A percentile compares a stretch with the other conserved stretches of the same genome.
Conservation (phyloP, 768 basidiomycete genomes). For the Amylocystis lapponica region DNA sequence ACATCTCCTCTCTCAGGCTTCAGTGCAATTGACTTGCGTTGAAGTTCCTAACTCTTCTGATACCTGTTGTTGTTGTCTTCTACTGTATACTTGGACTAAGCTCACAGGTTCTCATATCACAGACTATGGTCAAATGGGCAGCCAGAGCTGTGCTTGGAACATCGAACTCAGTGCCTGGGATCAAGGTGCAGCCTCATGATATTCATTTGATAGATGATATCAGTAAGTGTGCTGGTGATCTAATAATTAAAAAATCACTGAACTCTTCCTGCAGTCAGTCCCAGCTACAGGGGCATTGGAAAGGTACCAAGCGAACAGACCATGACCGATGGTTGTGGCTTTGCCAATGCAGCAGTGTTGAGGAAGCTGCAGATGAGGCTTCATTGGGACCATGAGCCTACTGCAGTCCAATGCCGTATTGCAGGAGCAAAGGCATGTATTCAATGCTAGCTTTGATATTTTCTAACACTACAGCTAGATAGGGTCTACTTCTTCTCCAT, state of each 20-base stretch:
- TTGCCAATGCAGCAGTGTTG: constrained; percentile 54
- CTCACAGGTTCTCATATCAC: neutral
- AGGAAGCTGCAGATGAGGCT: constrained; percentile 13
- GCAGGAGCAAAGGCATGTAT: no score
- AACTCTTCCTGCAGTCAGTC: constrained; percentile 19
- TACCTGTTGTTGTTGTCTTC: no score
- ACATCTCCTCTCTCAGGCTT: no score
- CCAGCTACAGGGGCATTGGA: constrained; percentile 10
- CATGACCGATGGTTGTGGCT: constrained; percentile 74
- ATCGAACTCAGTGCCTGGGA: constrained; percentile 59
- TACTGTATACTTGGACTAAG: neutral
- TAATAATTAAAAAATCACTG: neutral
- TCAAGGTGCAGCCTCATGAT: constrained; percentile 31
- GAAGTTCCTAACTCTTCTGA: no score
- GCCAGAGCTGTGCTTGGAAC: constrained; percentile 57
- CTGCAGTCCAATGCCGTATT: no score
- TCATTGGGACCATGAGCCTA: no score
- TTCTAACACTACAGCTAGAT: no score
- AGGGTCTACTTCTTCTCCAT: constrained; percentile 26
- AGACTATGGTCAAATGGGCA: constrained; percentile 62
- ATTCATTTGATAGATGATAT: constrained; percentile 42
- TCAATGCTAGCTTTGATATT: no score
- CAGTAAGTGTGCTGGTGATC: constrained; percentile 27
- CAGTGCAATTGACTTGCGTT: no score
- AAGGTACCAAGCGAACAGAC: constrained; percentile 24